Base-by-base conservation (phyloP, 805 yeast species). In the Yarrowia deformans region DNA sequence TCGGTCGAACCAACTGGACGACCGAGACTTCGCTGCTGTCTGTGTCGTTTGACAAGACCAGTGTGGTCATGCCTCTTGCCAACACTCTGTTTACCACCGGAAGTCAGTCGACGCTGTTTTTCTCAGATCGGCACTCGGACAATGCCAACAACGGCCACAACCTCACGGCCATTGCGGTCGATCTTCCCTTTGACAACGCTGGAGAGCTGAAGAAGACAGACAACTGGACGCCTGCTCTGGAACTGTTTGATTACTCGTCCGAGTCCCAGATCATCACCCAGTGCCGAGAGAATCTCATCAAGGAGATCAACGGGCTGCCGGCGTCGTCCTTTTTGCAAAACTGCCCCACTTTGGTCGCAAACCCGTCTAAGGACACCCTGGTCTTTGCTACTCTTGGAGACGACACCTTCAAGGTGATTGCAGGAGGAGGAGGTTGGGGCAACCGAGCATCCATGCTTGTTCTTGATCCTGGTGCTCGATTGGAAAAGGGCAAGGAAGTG, bases 371-470 rank as follows among this genome's bases (percentile, higher is more conserved):
- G 8, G 69, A 37, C 45, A 71, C 69, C 6, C 71, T 69, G 48
- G 70, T 73, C n/a, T 63, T 52, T 35, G 69, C 68, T 29, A 70
- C 68, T 32, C 56, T 58, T 13, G 52, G 70, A 68, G 55, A 32
- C 56, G 66, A 64, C 63, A 55, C 60, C 70, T 84, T 79, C 75
- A 84, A 85, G 73, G 87, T 89, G 23, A 81, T 87, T 43, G 93
- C 91, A 6, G 93, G 93, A 1, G 93, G 93, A 1, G 89, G 91
- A 2, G 87, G 88, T 1, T 89, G 92, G 92, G 90, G 91, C 0
- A 85, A 87, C 37, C 84, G 88, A 69, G 87, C 90, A 2, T 85
- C 85, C 42, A 84, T 87, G 75, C 80, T 89, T n/a, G 93, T 87
- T 0, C 75, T 89, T 13, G 89, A 89, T 37, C 88, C 91, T 0